phyloP scores from a whole-genome alignment of 2,329 filamentous ascomycete species.

The Mycogone perniciosa region DNA sequence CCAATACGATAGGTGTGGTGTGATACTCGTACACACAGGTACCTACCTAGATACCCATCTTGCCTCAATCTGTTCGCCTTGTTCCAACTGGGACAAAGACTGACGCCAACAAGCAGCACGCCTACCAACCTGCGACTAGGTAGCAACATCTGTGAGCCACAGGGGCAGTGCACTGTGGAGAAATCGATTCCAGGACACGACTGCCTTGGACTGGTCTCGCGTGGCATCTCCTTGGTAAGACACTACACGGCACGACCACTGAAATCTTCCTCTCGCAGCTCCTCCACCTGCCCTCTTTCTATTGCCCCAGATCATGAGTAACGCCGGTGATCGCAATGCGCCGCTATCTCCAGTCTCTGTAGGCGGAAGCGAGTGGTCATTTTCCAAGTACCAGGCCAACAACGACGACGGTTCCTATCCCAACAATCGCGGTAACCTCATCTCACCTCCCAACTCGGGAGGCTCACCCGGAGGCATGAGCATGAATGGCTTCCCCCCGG shows the following conservation, averaged over 20 bases:
- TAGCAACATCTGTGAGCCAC: conserved; percentile 8
- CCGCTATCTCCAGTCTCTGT: conserved; percentile 76
- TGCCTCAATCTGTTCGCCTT: conserved; percentile 19
- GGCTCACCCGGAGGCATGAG: conserved; percentile 49
- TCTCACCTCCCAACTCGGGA: conserved; percentile 65
- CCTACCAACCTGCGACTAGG: conserved; percentile 5
- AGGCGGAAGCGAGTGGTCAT: conserved; percentile 78
- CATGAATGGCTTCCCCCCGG: conserved; percentile 55
- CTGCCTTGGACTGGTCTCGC: conserved; percentile 7
- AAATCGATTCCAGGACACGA: conserved; percentile 11
- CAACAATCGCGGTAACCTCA: conserved; percentile 53
- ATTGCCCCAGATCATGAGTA: conserved; percentile 49
- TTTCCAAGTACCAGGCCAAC: conserved; percentile 56
- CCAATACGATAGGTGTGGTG: not conserved
- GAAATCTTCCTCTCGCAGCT: conserved; percentile 21
- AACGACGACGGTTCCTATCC: conserved; percentile 47
- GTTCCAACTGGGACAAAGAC: not conserved
- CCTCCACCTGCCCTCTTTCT: conserved; percentile 14
- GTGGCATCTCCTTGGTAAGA: conserved; percentile 18
- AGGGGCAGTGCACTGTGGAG: conserved; percentile 17
- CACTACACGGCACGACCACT: conserved; percentile 12
- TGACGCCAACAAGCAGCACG: not conserved
- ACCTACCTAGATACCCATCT: conserved; percentile 5
- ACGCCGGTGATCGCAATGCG: conserved; percentile 56
- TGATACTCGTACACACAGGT: not conserved